Base-by-base conservation (phyloP, 306 rosid genomes). In the Citrullus amarus region DNA sequence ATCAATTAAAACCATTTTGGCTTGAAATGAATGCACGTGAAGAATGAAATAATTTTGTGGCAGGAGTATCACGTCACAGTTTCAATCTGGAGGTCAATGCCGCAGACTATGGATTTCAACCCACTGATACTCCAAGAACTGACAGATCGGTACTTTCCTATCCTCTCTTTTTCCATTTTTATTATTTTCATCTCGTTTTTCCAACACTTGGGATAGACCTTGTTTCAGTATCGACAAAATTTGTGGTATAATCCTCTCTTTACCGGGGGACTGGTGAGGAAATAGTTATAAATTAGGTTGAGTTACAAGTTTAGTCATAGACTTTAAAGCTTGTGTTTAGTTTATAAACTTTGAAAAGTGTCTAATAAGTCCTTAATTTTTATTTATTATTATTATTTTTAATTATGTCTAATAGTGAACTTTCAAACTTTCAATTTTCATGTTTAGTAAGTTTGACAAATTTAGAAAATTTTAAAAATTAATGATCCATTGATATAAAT, bases 121-220 rank as follows among this genome's bases (percentile, higher is more conserved):
- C 97, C 81, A 91, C 95, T 17, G 90, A 91, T 81, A 95, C 97
- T 20, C 98, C 98, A 79, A 92, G 98, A 86, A 95, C 97, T 41
- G 97, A 95, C 87, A 91, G 98, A 95, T 95, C 96, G 66, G 98
- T 95, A 83, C 54, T 63, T 77, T 78, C 78, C 78, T 67, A 18
- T 55, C 44, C 6, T 63, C 18, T 58, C 43, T 74, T 59, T 16
- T 34, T 2, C 14, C 18, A n/a, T n/a, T 32, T 14, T 34, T 66
- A 48, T 71, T 71, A 12, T 28, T 71, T 25, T 1, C 34, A 34
- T 65, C 14, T 36, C 11, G 3, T 34, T 4, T 65, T 60, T 59
- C 66, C 38, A 1, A 57, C 6, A 8, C 63, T 8, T 8, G 0
- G 25, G 63, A 62, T 6, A 25, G 5, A 38, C 12, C 41, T 13